Percentiles rank a stretch among this genome's conserved stretches.
Evolutionary conservation across 2,329 filamentous ascomycete genomes (phyloP).

Genomic region (Simplicillium sp.): DNA sequence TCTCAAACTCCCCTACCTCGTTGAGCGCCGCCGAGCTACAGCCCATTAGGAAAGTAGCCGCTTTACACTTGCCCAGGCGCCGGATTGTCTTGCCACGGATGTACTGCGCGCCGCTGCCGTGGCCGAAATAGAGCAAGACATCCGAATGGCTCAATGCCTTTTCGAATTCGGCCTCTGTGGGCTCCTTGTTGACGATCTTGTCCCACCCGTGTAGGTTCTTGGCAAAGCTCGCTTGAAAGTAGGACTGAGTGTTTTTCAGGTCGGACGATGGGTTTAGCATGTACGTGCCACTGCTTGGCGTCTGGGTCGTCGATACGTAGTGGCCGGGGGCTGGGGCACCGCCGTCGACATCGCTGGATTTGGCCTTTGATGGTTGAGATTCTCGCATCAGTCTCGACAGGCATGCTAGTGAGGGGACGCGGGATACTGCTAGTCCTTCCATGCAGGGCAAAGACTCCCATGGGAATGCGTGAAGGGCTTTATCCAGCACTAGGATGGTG

Average conservation of each 20-base stretch:
- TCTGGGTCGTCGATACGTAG: slow-evolving; percentile 39
- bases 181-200: slow-evolving; percentile 56
- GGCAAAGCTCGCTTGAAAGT: slow-evolving; percentile 57
- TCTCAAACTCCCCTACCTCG: slow-evolving; percentile 80
- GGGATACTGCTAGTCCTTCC: slow-evolving; percentile 67
- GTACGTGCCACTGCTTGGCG: slow-evolving; percentile 46
- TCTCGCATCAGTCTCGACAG: slow-evolving; percentile 67
- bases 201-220: slow-evolving; percentile 62
- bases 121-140: slow-evolving; percentile 87
- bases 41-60: slow-evolving; percentile 83
- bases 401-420: slow-evolving; percentile 78
- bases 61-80: slow-evolving; percentile 62
- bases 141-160: slow-evolving; percentile 54
- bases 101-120: slow-evolving; percentile 91
- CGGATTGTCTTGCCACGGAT: slow-evolving; percentile 78
- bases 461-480: slow-evolving; percentile 80
- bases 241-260: slow-evolving; percentile 67
- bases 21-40: slow-evolving; percentile 75
- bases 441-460: slow-evolving; percentile 95
- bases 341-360: neutral
- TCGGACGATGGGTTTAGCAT: slow-evolving; percentile 88
- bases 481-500: slow-evolving; percentile 85
- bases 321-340: slow-evolving; percentile 27
- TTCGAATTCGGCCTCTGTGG: slow-evolving; percentile 71
- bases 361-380: slow-evolving; percentile 11